Evolutionary conservation across 768 basidiomycete species (phyloP), one percentile per base, ranked within the genome.

Genomic region (Boletales sp.): DNA sequence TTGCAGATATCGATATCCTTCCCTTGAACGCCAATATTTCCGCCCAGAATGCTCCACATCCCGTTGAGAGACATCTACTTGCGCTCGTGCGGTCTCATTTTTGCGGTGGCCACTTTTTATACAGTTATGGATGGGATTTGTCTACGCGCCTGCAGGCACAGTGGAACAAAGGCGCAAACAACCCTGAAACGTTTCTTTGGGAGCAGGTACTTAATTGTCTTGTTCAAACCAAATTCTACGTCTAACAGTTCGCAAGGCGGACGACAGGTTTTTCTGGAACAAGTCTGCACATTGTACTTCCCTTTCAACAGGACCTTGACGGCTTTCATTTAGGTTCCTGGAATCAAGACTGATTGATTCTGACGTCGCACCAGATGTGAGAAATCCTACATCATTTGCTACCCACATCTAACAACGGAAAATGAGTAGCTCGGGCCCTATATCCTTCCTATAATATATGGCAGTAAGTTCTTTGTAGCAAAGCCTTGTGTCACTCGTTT

Each of bases 231-330:
- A 28, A 10, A 37, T 33, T 18, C 51, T 41, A 25, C 48, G 21
- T 46, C 48, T 61, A 35, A 68, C n/a, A 5, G n/a, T 17, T 32
- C 19, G 46, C 43, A 59, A 94, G 86, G 87, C 86, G 35, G 96
- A 99, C 57, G 93, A 96, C 62, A 80, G 94, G 55, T 99, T 99
- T 72, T 98, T 98, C 71, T 99, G 95, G 95, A 99, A 99, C 70
- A 89, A 83, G 81, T 64, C 6, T 15, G 44, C 21, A 19, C 18
- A 55, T 43, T 21, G 5, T 43, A 21, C 21, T 13, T 14, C 50
- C 15, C 19, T 14, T 53, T 17, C 43, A 43, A 44, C 31, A 37
- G 28, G 21, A 25, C 30, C 45, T 57, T 55, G 44, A 53, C 47
- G 11, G 5, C 25, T 41, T 38, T 28, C 31, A 34, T 19, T 19